Evolutionary conservation across 306 rosid genomes (phyloP).

Genomic region (Rubus idaeus): DNA sequence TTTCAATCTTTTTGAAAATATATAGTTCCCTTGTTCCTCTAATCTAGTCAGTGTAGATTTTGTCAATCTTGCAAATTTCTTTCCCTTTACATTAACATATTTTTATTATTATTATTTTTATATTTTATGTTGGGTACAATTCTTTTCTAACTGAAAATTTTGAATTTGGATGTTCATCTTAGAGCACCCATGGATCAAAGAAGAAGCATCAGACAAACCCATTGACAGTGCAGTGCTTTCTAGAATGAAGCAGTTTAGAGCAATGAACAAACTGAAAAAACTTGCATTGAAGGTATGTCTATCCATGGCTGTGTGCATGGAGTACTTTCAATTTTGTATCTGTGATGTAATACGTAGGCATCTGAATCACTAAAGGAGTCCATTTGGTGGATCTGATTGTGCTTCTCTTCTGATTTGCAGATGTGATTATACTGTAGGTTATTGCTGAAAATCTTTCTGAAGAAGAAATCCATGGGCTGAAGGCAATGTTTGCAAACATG

Average conservation of each 20-base stretch:
- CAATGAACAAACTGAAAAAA: constrained; percentile 89
- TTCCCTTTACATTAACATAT: not conserved
- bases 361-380: not conserved
- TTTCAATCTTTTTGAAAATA: not conserved
- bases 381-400: constrained; percentile 7
- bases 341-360: not conserved
- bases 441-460: constrained; percentile 84
- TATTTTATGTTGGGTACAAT: not conserved
- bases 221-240: constrained; percentile 92
- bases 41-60: not conserved
- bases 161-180: constrained; percentile 30
- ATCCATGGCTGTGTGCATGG: not conserved
- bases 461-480: constrained; percentile 94
- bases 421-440: constrained; percentile 43
- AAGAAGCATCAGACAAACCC: constrained; percentile 88
- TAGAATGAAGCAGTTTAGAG: constrained; percentile 94
- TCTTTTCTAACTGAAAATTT: constrained; percentile 26
- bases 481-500: constrained; percentile 76
- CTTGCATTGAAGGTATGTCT: constrained; percentile 61
- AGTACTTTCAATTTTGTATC: not conserved
- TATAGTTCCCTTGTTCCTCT: not conserved
- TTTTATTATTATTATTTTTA: no score
- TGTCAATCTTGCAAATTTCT: constrained; percentile 5
- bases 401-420: constrained; percentile 11
- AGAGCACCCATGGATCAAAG: constrained; percentile 96